These are phyloP conservation scores for Hortiboletus flavorubellus DNA, from an alignment of 768 basidiomycete species.

Conservation along the genomic window DNA sequence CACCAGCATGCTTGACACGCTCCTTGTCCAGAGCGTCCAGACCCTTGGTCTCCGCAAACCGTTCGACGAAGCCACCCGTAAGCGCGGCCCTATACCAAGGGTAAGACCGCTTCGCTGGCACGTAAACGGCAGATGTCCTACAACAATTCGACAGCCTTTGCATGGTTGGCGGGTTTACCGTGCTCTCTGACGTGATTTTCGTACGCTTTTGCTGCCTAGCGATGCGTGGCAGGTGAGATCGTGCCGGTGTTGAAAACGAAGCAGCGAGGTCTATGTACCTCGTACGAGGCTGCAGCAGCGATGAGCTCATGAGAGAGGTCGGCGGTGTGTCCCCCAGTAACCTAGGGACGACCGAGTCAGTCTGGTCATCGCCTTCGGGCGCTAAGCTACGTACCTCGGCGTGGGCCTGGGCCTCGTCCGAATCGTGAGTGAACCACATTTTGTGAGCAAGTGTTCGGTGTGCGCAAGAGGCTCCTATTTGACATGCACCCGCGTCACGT, in stretches of 20 bases:
- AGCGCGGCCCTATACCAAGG: slow-evolving; percentile 20
- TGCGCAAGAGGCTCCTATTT: slow-evolving; percentile 1
- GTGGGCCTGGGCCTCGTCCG: slow-evolving; percentile 25
- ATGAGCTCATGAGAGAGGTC: slow-evolving; percentile 27
- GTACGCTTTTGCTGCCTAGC: slow-evolving; percentile 31
- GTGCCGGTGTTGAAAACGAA: neutral
- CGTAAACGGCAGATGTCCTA: slow-evolving; percentile 2
- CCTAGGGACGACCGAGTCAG: slow-evolving; percentile 9
- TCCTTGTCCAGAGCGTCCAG: slow-evolving; percentile 21
- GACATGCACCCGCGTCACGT: neutral
- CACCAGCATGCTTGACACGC: slow-evolving; percentile 22
- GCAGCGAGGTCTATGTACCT: slow-evolving; percentile 1
- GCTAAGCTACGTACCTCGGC: slow-evolving; percentile 1
- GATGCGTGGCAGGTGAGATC: neutral
- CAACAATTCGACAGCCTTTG: slow-evolving; percentile 24
- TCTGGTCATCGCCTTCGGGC: neutral
- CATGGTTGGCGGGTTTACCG: slow-evolving; percentile 24
- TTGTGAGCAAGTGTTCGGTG: neutral
- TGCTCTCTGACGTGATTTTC: slow-evolving; percentile 16
- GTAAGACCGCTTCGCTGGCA: neutral
- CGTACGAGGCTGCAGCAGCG: slow-evolving; percentile 29
- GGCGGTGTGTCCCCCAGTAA: slow-evolving; percentile 16
- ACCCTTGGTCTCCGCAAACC: slow-evolving; percentile 24
- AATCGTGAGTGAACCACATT: slow-evolving; percentile 27
- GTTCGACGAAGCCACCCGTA: slow-evolving; percentile 25